phyloP scores from a whole-genome alignment of 441 rosid genomes.

The Mallotus japonicus region DNA sequence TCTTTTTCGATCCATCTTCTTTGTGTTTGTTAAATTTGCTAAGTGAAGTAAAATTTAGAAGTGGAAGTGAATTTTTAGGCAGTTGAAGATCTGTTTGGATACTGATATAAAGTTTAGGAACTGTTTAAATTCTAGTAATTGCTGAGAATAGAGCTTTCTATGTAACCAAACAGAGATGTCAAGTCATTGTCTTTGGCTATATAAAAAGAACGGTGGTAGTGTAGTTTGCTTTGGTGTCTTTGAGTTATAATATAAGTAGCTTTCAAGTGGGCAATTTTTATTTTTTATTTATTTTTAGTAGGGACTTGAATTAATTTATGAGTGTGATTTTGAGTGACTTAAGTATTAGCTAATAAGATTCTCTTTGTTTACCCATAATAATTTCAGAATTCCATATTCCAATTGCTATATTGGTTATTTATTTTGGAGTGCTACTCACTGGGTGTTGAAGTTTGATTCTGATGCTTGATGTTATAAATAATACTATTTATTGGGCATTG shows the following conservation, averaged over 20 bases:
- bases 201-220: constrained; percentile 22
- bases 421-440: constrained; percentile 39
- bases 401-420: constrained; percentile 22
- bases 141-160: constrained; percentile 7
- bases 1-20: neutral
- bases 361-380: constrained; percentile 36
- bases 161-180: constrained; percentile 1
- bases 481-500: constrained; percentile 25
- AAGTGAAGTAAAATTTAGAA: no score
- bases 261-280: constrained; percentile 33
- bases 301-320: constrained; percentile 26
- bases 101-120: neutral
- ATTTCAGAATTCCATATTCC: constrained; percentile 20
- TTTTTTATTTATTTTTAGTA: no score
- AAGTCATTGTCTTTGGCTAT: neutral
- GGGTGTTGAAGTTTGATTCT: constrained; percentile 49
- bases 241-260: constrained; percentile 21
- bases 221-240: constrained; percentile 26
- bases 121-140: constrained; percentile 6
- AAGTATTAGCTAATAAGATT: constrained; percentile 42
- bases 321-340: constrained; percentile 32
- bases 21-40: no score
- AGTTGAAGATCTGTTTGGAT: constrained; percentile 26
- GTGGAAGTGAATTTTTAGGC: no score
- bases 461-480: constrained; percentile 48